Conservation (phyloP, 2,329 filamentous ascomycete genomes). For the Stemphylium lycopersici region DNA sequence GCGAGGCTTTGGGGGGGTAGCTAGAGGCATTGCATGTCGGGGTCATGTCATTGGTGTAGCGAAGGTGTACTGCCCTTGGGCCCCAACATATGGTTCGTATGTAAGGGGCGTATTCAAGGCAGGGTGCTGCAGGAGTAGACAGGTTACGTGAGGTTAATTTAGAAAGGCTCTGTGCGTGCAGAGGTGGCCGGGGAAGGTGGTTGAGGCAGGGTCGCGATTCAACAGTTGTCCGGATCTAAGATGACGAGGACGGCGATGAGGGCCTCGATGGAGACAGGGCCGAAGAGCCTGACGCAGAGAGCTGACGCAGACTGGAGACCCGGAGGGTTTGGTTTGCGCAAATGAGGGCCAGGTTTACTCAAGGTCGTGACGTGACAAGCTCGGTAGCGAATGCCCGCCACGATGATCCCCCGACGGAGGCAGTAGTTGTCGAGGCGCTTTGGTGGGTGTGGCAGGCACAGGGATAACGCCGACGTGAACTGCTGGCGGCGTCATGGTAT, state of each 20-base stretch:
- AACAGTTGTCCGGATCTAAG: constrained; percentile 28
- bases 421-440: constrained; percentile 13
- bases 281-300: constrained; percentile 29
- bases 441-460: constrained; percentile 17
- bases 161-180: constrained; percentile 37
- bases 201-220: constrained; percentile 29
- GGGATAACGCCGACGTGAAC: constrained; percentile 29
- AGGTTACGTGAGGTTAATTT: constrained; percentile 32
- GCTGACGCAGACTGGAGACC: constrained; percentile 24
- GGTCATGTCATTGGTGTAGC: neutral
- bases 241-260: constrained; percentile 29
- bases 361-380: constrained; percentile 16
- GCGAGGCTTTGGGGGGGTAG: constrained; percentile 14
- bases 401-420: constrained; percentile 13
- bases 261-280: constrained; percentile 30
- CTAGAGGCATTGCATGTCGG: constrained; percentile 9
- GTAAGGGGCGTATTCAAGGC: constrained; percentile 24
- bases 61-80: constrained; percentile 8
- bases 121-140: constrained; percentile 24
- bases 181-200: constrained; percentile 38
- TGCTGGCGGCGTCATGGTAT: constrained; percentile 28
- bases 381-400: constrained; percentile 12
- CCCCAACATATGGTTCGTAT: constrained; percentile 12
- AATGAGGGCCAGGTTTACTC: constrained; percentile 10
- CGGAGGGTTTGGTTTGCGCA: constrained; percentile 18